A percentile compares a stretch with the other conserved stretches of the same genome.
Evolutionary conservation across 73 alveolate genomes (phyloP).

Genomic region (Tetrahymena thermophila): DNA sequence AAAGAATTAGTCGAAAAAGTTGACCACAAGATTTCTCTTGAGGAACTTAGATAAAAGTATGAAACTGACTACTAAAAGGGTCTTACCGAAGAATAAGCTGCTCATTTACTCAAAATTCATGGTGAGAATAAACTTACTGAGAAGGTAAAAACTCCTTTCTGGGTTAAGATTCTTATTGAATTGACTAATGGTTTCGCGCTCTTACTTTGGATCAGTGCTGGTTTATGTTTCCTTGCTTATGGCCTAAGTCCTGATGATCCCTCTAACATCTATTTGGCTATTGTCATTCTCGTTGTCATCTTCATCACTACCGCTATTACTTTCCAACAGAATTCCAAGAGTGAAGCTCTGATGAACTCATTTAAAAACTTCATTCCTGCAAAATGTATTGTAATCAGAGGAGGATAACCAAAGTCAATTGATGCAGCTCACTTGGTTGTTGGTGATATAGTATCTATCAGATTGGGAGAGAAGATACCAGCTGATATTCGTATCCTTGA

Average conservation of each 20-base stretch:
- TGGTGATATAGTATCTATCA: constrained; percentile 64
- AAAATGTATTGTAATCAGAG: constrained; percentile 53
- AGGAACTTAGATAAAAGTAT: constrained; percentile 48
- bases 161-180: constrained; percentile 53
- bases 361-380: constrained; percentile 68
- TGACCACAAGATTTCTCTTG: constrained; percentile 56
- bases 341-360: constrained; percentile 86
- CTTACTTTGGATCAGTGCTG: constrained; percentile 66
- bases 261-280: constrained; percentile 74
- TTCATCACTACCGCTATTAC: constrained; percentile 66
- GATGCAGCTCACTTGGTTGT: constrained; percentile 56
- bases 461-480: constrained; percentile 55
- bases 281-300: constrained; percentile 74
- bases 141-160: constrained; percentile 61
- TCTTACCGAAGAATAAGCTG: constrained; percentile 52
- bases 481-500: constrained; percentile 77
- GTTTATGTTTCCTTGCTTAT: constrained; percentile 64
- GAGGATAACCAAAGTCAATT: constrained; percentile 29
- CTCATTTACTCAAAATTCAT: constrained; percentile 11
- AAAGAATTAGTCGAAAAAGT: constrained; percentile 3
- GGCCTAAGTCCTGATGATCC: constrained; percentile 58
- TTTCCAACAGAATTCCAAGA: constrained; percentile 65
- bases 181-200: constrained; percentile 69
- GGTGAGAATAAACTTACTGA: constrained; percentile 70
- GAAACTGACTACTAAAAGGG: constrained; percentile 68